Conservation (phyloP, 495 filamentous ascomycete species). For the Penicillium riverlandense region DNA sequence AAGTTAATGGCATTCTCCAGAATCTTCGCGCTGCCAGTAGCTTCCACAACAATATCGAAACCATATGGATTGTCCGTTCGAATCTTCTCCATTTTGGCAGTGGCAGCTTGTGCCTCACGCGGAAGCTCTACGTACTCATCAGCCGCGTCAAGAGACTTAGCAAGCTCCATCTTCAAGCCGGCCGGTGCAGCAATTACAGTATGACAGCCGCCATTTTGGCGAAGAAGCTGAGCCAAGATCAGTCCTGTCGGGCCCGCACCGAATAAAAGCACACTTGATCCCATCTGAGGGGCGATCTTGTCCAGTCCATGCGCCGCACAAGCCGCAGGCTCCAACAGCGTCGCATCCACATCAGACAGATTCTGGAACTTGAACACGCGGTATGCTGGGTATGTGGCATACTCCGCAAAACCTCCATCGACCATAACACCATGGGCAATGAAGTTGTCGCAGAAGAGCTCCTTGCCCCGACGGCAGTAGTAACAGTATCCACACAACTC, state of each 20-base stretch:
- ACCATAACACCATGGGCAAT: constrained; percentile 45
- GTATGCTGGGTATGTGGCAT: constrained; percentile 39
- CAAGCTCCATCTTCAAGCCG: constrained; percentile 52
- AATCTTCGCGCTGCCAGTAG: constrained; percentile 47
- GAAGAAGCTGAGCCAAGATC: constrained; percentile 44
- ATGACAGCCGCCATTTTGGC: constrained; percentile 47
- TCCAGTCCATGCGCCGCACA: constrained; percentile 55
- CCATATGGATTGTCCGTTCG: constrained; percentile 52
- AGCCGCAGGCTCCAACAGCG: constrained; percentile 55
- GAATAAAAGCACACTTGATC: constrained; percentile 23
- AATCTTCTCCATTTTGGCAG: constrained; percentile 21
- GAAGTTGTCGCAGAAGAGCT: constrained; percentile 54
- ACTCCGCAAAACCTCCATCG: constrained; percentile 56
- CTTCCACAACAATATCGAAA: constrained; percentile 49
- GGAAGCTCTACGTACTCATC: constrained; percentile 48
- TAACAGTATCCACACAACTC: constrained; percentile 37
- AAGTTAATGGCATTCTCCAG: constrained; percentile 54
- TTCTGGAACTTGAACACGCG: constrained; percentile 53
- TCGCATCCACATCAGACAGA: constrained; percentile 50
- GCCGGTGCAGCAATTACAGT: constrained; percentile 51
- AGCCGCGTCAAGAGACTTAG: constrained; percentile 46
- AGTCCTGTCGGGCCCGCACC: constrained; percentile 52
- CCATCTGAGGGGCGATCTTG: constrained; percentile 50
- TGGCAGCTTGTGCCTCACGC: constrained; percentile 24
- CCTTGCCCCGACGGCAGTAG: constrained; percentile 52